Base-by-base conservation (phyloP, 768 basidiomycete genomes). In the Lepiota brunneoincarnata region DNA sequence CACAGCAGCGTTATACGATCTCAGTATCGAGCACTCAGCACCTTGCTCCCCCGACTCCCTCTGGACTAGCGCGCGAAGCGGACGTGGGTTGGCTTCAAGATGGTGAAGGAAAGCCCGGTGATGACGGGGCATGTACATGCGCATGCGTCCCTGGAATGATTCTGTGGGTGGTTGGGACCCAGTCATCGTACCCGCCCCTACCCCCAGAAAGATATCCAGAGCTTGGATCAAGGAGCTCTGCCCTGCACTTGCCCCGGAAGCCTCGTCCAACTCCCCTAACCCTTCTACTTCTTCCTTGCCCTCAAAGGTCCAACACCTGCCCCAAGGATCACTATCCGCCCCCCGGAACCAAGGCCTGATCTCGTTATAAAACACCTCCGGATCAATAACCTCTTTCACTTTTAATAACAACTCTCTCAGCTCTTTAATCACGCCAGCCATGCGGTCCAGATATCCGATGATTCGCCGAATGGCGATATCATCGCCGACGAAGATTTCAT, bases 291-390 rank as follows among this genome's bases (percentile, higher is more conserved):
- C 70, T 5, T 77, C 78, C 7, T 82, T 68, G 2, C 87, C 88
- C 48, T 86, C 79, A 51, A 87, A 92, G 10, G 72, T 59, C 83
- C 83, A 85, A 35, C 64, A 67, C 10, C 79, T 50, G 15, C 51
- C 63, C 26, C 26, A 54, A 12, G 69, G 59, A 55, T 78, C 71
- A 5, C 81, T 79, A 59, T 88, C 84, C 15, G 80, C 78, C 0
- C 91, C 91, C 23, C 81, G 77, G 67, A 93, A 86, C 91, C 91
- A 93, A 0, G 91, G 91, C 28, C 91, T 72, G 54, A 93, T 79
- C 31, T 75, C 67, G 60, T 82, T 76, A 66, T 90, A 93, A 58
- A 90, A 93, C 15, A 79, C 73, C 1, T 78, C 74, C 0, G 93
- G 91, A 41, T 84, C 81, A 64, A 93, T 89, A 10, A 82, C 84